A percentile compares a stretch with the other conserved stretches of the same genome.
These are phyloP conservation scores for Theileria luwenshuni DNA, from an alignment of 169 alveolate species.

Conservation along the genomic window DNA sequence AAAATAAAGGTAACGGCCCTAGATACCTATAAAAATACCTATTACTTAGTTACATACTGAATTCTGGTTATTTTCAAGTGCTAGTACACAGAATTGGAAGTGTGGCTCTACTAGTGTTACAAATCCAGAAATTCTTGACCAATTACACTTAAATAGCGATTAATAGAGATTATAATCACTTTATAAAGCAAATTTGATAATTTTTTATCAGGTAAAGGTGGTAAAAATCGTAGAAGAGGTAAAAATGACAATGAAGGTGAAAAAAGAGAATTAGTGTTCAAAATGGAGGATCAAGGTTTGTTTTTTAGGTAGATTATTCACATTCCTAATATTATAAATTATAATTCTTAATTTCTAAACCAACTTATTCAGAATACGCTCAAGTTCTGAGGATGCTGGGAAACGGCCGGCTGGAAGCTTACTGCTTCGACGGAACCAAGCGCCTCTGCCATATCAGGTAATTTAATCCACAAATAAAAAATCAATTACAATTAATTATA, in stretches of 20 bases:
- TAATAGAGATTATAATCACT: too few relatives aligned
- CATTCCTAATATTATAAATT: not conserved
- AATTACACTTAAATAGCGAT: too few relatives aligned
- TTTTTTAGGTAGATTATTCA: not conserved
- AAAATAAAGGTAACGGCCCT: conserved; percentile 83
- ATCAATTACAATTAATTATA: not conserved
- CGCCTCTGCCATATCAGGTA: conserved; percentile 95
- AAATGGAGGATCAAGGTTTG: conserved; percentile 94
- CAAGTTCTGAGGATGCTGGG: conserved; percentile 97
- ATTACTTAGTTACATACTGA: too few relatives aligned
- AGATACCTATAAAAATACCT: too few relatives aligned
- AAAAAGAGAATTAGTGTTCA: conserved; percentile 92
- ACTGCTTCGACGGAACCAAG: conserved; percentile 96
- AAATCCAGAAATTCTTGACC: too few relatives aligned
- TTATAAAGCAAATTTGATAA: too few relatives aligned
- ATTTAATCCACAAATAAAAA: not conserved
- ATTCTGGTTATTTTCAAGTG: too few relatives aligned
- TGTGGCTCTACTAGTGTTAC: too few relatives aligned
- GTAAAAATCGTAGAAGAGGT: conserved; percentile 96
- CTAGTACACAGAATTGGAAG: too few relatives aligned
- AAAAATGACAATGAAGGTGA: conserved; percentile 93
- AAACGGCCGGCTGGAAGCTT: conserved; percentile 96
- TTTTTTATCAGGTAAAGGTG: conserved; percentile 92
- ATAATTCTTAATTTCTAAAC: too few relatives aligned
- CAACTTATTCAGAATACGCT: conserved; percentile 86